A percentile compares a stretch with the other conserved stretches of the same genome.
Conservation (phyloP, 176 grass and related monocot genomes). For the Zoysia japonica region DNA sequence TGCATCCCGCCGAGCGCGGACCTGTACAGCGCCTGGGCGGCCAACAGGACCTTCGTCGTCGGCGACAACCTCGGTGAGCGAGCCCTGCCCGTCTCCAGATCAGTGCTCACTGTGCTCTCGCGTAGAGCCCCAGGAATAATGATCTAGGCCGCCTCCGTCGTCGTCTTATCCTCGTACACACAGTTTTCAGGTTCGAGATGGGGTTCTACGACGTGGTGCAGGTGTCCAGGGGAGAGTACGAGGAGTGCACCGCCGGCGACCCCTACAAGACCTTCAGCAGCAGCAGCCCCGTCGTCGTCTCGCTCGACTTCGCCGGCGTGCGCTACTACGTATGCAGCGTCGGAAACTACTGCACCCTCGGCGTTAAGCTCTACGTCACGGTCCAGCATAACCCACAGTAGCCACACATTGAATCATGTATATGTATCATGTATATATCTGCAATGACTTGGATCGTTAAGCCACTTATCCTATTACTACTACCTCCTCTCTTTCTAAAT, state of each 20-base stretch:
- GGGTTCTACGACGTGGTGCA: slow-evolving; percentile 62
- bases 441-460: too few relatives aligned
- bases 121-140: neutral
- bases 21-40: slow-evolving; percentile 48
- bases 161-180: rapidly evolving
- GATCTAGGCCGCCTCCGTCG: neutral
- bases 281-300: slow-evolving; percentile 26
- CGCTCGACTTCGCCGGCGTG: slow-evolving; percentile 21
- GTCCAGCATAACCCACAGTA: too few relatives aligned
- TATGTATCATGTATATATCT: too few relatives aligned
- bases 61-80: slow-evolving; percentile 48
- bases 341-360: slow-evolving; percentile 59
- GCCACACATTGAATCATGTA: neutral
- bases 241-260: slow-evolving; percentile 30
- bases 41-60: slow-evolving; percentile 38
- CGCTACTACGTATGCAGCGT: slow-evolving; percentile 46
- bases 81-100: neutral
- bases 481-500: too few relatives aligned
- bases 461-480: too few relatives aligned
- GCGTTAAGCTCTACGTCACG: slow-evolving; percentile 32
- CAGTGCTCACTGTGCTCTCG: too few relatives aligned
- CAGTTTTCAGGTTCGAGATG: slow-evolving; percentile 57
- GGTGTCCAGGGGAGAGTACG: slow-evolving; percentile 48
- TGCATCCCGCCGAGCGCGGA: slow-evolving; percentile 45
- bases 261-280: slow-evolving; percentile 20